These are phyloP conservation scores for Hypoxylon intermedium DNA, from an alignment of 495 filamentous ascomycete genomes.

Conservation along the genomic window DNA sequence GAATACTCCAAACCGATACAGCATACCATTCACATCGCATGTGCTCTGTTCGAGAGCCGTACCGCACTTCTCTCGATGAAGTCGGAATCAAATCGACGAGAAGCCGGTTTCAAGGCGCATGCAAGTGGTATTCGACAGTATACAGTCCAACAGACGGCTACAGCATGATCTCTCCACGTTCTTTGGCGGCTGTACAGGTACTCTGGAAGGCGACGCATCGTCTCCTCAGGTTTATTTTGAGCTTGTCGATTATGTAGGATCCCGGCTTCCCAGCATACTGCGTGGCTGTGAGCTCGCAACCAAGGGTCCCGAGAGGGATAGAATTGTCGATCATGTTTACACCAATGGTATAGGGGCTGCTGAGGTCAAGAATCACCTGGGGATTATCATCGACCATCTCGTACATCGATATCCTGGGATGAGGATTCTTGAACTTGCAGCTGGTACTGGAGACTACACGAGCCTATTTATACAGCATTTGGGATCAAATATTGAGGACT, in stretches of 20 bases:
- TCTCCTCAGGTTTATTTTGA: not conserved
- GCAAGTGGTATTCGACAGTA: not conserved
- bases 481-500: too few species aligned
- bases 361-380: conserved; percentile 29
- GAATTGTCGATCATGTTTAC: conserved; percentile 51
- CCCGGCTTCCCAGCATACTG: not conserved
- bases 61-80: not conserved
- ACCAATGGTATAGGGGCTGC: conserved; percentile 36
- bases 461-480: too few species aligned
- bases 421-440: conserved; percentile 59
- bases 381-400: conserved; percentile 44
- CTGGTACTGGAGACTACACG: too few species aligned
- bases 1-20: conserved; percentile 49
- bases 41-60: conserved; percentile 10
- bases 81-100: not conserved
- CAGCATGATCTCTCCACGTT: not conserved
- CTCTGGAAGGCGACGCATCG: not conserved
- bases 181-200: not conserved
- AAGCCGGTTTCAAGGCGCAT: not conserved
- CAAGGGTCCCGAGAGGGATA: conserved; percentile 30
- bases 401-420: conserved; percentile 52
- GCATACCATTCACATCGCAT: conserved; percentile 62
- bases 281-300: not conserved
- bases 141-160: not conserved
- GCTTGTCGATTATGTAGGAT: not conserved